Base-by-base conservation (phyloP, 768 basidiomycete genomes). In the Leccinum disarticulatum region DNA sequence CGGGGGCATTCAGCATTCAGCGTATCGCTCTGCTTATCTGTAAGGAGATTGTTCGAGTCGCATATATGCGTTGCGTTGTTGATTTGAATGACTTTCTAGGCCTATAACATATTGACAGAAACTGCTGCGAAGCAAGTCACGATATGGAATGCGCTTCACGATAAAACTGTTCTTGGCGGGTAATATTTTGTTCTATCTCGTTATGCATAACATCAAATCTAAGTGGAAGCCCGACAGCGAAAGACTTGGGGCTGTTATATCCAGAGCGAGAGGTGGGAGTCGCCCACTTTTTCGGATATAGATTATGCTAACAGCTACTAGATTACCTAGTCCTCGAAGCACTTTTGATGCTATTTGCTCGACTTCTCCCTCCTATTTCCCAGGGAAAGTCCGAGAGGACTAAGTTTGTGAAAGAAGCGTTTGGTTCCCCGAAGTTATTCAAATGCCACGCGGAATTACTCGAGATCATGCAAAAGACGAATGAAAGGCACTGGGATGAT, bases 321-420 rank as follows among this genome's bases (percentile, higher is more conserved):
- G 87, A 83, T 56, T 86, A 80, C 64, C 72, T 87, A 17, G 78
- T 80, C 14, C 70, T 86, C 47, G 87, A 88, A 67, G 77, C 80
- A 15, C 76, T 87, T 4, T 67, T 87, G 47, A 80, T 82, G 55
- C 64, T 88, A 1, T 80, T 87, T 66, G 85, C 80, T 35, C 80
- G 80, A 43, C 71, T 87, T 14, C 69, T 87, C 27, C 84, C 86
- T 17, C 73, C 81, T 13, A 68, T 70, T 10, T 59, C 66, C 1
- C 73, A 76, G 46, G 76, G 77, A 41, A 70, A 66, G 19, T 54
- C 60, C 8, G 77, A 75, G 62, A 77, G 84, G 53, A 62, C 71
- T 11, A 66, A 74, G 35, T 88, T 84, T 61, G 78, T 86, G 54
- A 76, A 77, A 41, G 76, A 82, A 51, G 83, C 86, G 14, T 80